Conservation (phyloP, 257 asterid genomes). For the Solanum rostratum region DNA sequence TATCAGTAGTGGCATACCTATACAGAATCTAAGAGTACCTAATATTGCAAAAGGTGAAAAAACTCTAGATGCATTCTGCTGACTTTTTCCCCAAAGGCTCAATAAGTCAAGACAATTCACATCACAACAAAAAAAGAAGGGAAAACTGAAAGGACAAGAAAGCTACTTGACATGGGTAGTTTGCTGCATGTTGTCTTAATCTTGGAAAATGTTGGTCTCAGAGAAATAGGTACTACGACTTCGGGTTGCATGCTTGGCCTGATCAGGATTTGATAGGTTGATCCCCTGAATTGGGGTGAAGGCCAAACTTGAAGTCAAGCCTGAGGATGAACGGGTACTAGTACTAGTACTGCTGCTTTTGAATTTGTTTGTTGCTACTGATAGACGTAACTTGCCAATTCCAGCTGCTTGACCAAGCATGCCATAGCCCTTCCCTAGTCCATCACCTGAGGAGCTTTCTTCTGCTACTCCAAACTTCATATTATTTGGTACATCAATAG, state of each 20-base stretch:
- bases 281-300: conserved; percentile 91
- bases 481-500: too few species aligned
- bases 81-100: not conserved
- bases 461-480: conserved; percentile 92
- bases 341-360: conserved; percentile 61
- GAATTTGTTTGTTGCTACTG: conserved; percentile 83
- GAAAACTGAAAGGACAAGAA: too few species aligned
- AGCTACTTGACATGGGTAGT: not conserved
- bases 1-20: not conserved
- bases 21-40: not conserved
- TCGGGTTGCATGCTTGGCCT: not conserved
- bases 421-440: conserved; percentile 96
- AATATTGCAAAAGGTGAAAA: too few species aligned
- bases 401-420: conserved; percentile 94
- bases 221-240: not conserved
- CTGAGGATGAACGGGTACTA: conserved; percentile 45
- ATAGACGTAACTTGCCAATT: conserved; percentile 77
- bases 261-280: not conserved
- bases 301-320: conserved; percentile 87
- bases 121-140: not conserved
- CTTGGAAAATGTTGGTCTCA: not conserved
- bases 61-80: too few species aligned
- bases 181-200: not conserved
- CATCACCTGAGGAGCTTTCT: conserved; percentile 97
- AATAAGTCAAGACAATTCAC: not conserved